A percentile compares a stretch with the other conserved stretches of the same genome.
Conservation (phyloP, 73 alveolate genomes). For the Chromera velia region DNA sequence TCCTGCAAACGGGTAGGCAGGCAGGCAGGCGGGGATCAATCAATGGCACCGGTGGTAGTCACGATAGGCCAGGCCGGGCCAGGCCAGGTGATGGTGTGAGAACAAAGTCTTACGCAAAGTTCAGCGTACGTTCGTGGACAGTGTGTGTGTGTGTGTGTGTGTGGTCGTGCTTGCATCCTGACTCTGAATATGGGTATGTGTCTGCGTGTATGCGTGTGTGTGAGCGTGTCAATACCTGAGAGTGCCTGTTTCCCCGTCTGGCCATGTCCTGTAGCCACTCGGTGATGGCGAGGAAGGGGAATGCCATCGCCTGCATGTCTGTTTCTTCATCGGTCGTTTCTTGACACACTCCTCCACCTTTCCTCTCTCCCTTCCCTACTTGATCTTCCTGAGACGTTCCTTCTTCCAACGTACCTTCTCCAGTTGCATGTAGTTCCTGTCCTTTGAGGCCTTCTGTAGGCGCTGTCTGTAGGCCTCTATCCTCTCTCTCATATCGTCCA, state of each 20-base stretch:
- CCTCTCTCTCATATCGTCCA: slow-evolving; percentile 19
- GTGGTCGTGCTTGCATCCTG: background rate
- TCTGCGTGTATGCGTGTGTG: too few relatives aligned
- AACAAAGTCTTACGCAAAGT: too few relatives aligned
- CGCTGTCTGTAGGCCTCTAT: slow-evolving; percentile 33
- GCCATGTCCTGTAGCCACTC: background rate
- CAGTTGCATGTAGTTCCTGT: slow-evolving; percentile 67
- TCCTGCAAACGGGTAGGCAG: slow-evolving; percentile 62
- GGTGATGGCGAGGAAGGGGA: too few relatives aligned
- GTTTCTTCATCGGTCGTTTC: too few relatives aligned
- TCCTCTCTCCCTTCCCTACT: slow-evolving; percentile 14
- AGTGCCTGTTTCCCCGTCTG: background rate
- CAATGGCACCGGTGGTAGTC: too few relatives aligned
- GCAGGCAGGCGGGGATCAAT: slow-evolving; percentile 51
- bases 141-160: background rate
- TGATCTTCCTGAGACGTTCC: slow-evolving; percentile 27
- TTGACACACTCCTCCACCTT: too few relatives aligned
- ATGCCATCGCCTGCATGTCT: too few relatives aligned
- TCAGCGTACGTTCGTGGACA: too few relatives aligned
- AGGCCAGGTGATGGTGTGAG: background rate
- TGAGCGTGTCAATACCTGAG: background rate
- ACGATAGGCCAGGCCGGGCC: too few relatives aligned
- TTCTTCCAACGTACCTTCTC: slow-evolving; percentile 55
- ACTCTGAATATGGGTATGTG: too few relatives aligned
- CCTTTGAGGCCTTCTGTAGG: slow-evolving; percentile 34